Evolutionary conservation across 2,329 filamentous ascomycete species (phyloP).

Genomic region (Ophidiomyces ophidiicola): DNA sequence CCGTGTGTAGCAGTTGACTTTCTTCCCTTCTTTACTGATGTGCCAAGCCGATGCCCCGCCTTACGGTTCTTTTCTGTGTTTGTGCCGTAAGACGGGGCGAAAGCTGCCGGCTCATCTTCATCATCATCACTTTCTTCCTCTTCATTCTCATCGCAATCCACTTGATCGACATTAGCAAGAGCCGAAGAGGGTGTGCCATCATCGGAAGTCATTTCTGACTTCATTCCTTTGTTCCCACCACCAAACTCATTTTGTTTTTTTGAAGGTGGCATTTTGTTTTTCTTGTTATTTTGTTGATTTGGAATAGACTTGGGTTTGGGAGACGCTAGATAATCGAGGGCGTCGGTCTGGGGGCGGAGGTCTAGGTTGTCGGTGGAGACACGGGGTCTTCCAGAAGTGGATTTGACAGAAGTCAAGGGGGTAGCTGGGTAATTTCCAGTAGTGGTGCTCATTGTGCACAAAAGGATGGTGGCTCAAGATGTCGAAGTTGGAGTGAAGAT

Average conservation of each 20-base stretch:
- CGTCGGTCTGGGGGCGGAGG: neutral
- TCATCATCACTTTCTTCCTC: conserved; percentile 22
- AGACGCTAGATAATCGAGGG: neutral
- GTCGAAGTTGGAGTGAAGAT: neutral
- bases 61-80: conserved; percentile 27
- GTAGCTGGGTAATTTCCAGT: neutral
- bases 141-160: conserved; percentile 18
- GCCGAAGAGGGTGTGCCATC: conserved; percentile 31
- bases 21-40: conserved; percentile 24
- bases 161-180: conserved; percentile 29
- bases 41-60: conserved; percentile 28
- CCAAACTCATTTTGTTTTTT: conserved; percentile 3
- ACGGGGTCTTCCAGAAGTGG: neutral
- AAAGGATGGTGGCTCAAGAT: too few species aligned
- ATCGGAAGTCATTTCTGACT: conserved; percentile 16
- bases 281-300: neutral
- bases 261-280: neutral
- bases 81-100: conserved; percentile 33
- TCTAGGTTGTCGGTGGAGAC: neutral
- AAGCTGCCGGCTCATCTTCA: conserved; percentile 30
- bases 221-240: conserved; percentile 17
- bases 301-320: neutral
- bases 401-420: conserved; percentile 3
- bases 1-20: conserved; percentile 15
- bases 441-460: conserved; percentile 1